Evolutionary conservation across 768 basidiomycete species (phyloP).

Genomic region (Tricholoma bakamatsutake): DNA sequence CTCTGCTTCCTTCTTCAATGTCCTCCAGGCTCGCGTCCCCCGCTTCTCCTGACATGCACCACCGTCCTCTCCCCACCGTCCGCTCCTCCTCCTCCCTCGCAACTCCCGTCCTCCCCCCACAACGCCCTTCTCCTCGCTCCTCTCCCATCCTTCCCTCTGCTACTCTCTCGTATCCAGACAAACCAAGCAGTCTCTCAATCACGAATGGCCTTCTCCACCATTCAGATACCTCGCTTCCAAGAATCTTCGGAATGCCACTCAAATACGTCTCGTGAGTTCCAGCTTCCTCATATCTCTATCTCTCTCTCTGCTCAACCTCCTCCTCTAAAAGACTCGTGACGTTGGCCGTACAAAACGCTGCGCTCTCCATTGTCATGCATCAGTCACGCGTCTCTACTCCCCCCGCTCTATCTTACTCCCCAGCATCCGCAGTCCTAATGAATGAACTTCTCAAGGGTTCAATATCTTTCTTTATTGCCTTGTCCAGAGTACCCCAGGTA

Average conservation of each 20-base stretch:
- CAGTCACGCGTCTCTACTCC: conserved; percentile 91
- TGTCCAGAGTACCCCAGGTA: conserved; percentile 41
- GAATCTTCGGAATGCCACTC: conserved; percentile 64
- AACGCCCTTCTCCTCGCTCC: conserved; percentile 41
- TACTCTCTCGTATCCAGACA: conserved; percentile 35
- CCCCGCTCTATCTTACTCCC: conserved; percentile 77
- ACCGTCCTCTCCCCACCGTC: conserved; percentile 50
- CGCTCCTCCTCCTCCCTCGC: conserved; percentile 47
- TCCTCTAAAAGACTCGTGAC: conserved; percentile 61
- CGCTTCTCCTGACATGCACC: conserved; percentile 52
- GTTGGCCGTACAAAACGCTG: conserved; percentile 91
- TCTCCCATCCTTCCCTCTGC: conserved; percentile 49
- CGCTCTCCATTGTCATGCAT: conserved; percentile 96
- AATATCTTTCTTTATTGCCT: conserved; percentile 89
- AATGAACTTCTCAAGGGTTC: conserved; percentile 92
- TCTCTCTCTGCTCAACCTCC: neutral
- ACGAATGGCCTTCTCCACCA: conserved; percentile 28
- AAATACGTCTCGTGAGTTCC: conserved; percentile 82
- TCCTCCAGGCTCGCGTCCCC: too few species aligned
- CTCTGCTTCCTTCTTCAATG: too few species aligned
- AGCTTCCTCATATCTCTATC: too few species aligned
- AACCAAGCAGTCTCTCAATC: conserved; percentile 26
- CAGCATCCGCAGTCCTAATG: conserved; percentile 89
- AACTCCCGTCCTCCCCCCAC: conserved; percentile 29
- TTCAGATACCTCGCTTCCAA: conserved; percentile 36